Conservation (phyloP, 495 filamentous ascomycete species). For the Penicillium herquei region DNA sequence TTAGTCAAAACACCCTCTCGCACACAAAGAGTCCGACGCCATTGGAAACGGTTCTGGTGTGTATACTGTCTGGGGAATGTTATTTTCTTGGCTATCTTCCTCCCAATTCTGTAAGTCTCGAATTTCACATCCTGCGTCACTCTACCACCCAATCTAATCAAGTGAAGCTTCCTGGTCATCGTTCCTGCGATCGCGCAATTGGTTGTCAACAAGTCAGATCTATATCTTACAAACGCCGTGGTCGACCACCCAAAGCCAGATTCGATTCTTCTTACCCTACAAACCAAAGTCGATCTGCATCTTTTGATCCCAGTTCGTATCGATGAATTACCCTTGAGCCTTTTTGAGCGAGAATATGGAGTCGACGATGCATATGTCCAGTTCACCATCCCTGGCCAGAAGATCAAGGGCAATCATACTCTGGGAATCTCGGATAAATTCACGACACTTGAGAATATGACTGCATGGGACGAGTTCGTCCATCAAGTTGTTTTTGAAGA, state of each 20-base stretch:
- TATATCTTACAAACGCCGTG: slow-evolving; percentile 31
- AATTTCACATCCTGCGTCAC: background rate
- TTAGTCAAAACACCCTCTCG: slow-evolving; percentile 8
- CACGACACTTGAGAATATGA: slow-evolving; percentile 26
- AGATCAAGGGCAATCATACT: slow-evolving; percentile 35
- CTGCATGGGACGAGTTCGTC: slow-evolving; percentile 32
- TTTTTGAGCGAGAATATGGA: slow-evolving; percentile 28
- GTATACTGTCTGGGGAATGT: slow-evolving; percentile 35
- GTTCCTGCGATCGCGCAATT: slow-evolving; percentile 44
- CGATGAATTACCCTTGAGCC: slow-evolving; percentile 26
- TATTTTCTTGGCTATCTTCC: slow-evolving; percentile 39
- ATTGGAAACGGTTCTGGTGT: slow-evolving; percentile 40
- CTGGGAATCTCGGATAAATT: slow-evolving; percentile 22
- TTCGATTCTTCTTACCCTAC: slow-evolving; percentile 29
- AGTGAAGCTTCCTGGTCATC: slow-evolving; percentile 37
- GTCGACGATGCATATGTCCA: slow-evolving; percentile 27
- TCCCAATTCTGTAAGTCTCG: slow-evolving; percentile 32
- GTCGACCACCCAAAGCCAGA: slow-evolving; percentile 33
- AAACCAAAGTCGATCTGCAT: slow-evolving; percentile 34
- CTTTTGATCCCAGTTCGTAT: slow-evolving; percentile 32
- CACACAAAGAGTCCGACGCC: slow-evolving; percentile 23
- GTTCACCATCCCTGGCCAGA: slow-evolving; percentile 22
- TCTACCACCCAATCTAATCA: background rate
- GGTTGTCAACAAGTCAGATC: slow-evolving; percentile 34
- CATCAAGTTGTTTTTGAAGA: slow-evolving; percentile 26